A percentile compares a stretch with the other conserved stretches of the same genome.
phyloP scores from a whole-genome alignment of 805 yeast genomes.

The Myxozyma monticola region DNA sequence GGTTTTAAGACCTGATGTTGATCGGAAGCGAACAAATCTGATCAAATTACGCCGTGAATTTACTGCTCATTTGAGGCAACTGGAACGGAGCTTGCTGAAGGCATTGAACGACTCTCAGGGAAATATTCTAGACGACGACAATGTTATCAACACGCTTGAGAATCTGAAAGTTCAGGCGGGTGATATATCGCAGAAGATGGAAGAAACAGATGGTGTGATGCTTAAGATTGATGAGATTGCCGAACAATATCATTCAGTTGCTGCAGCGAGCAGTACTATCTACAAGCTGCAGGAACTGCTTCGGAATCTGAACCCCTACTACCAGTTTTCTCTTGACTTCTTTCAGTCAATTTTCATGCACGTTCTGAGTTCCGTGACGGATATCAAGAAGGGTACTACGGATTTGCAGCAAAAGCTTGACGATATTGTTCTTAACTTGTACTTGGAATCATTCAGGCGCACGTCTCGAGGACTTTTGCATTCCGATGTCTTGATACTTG shows the following conservation, averaged over 20 bases:
- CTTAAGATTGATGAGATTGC: slow-evolving; percentile 52
- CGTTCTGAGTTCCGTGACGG: slow-evolving; percentile 35
- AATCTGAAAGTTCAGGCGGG: slow-evolving; percentile 61
- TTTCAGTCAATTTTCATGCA: slow-evolving; percentile 42
- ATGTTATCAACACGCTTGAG: slow-evolving; percentile 60
- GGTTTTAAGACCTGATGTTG: slow-evolving; percentile 65
- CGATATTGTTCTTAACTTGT: slow-evolving; percentile 43
- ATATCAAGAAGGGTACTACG: slow-evolving; percentile 8
- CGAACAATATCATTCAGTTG: slow-evolving; percentile 53
- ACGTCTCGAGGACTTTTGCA: slow-evolving; percentile 51
- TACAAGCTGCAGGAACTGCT: slow-evolving; percentile 51
- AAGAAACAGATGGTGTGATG: slow-evolving; percentile 57
- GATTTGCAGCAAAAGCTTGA: slow-evolving; percentile 33
- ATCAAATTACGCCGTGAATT: slow-evolving; percentile 60
- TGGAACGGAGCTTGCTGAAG: slow-evolving; percentile 61
- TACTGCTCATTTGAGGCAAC: slow-evolving; percentile 49
- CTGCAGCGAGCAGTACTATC: slow-evolving; percentile 54
- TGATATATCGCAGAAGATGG: slow-evolving; percentile 53
- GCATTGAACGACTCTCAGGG: slow-evolving; percentile 60
- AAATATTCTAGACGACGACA: slow-evolving; percentile 66
- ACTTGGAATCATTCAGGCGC: slow-evolving; percentile 48
- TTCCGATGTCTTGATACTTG: slow-evolving; percentile 49
- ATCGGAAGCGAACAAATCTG: slow-evolving; percentile 55
- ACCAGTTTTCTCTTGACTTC: slow-evolving; percentile 56
- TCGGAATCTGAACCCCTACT: slow-evolving; percentile 50